Base-by-base conservation (phyloP, 2,329 filamentous ascomycete species). In the Nemania sp. region DNA sequence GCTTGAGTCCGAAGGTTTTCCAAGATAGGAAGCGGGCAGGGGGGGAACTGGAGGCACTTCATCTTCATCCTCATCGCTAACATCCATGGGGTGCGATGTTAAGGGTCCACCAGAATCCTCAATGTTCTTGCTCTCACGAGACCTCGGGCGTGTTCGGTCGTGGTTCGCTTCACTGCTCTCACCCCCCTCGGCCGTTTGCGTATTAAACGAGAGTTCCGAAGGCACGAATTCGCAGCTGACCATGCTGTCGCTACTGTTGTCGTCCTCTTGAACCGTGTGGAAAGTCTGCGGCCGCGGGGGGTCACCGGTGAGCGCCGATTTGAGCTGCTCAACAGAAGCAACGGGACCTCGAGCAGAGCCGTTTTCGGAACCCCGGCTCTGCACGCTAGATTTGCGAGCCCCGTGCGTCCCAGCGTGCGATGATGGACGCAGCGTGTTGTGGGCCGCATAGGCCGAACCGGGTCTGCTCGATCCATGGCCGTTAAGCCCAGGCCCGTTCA, bases 171-270 rank as follows among this genome's bases (percentile, higher is more conserved):
- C 31, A 52, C 60, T 36, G 58, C 57, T 37, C 55, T 55, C 37
- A 54, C 64, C 64, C 3, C 69, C 70, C 28, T 71, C 69, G 55
- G 65, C 9, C 9, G 31, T 56, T 52, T 59, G 54, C 63, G 73
- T 77, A 64, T 82, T 83, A 68, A 82, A 86, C 33, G 83, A 87
- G 17, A 83, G 72, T 64, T 90, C 86, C 6, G 85, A 88, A n/a
- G 82, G 77, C 39, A 81, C 81, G 60, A 82, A 79, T 52, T 89
- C 86, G 59, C 86, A 88, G 72, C 85, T 89, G 59, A 87, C 80
- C 76, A 90, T 81, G 68, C 86, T 89, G 49, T 90, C 87, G 52
- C 76, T 80, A 64, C 78, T 84, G 49, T 80, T 77, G 17, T 77
- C 75, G n/a, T 69, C 68, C 24, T 71, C 73, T 3, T 70, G 69